These are phyloP conservation scores for Exophiala spinifera DNA, from an alignment of 2,329 filamentous ascomycete species.

Conservation along the genomic window DNA sequence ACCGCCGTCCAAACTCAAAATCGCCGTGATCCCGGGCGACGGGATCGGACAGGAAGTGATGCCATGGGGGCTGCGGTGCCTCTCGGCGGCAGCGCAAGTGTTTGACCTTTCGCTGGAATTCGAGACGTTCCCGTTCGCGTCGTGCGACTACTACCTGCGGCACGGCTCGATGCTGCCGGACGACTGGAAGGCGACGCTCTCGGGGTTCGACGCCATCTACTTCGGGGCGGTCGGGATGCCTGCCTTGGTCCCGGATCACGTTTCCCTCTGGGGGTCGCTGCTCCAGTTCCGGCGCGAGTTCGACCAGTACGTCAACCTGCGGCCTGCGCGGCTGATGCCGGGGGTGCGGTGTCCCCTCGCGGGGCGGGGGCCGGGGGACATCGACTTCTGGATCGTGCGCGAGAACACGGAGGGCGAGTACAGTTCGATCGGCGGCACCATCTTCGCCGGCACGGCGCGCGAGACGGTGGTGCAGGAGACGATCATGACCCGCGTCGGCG, in stretches of 20 bases:
- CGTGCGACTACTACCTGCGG: slow-evolving; percentile 48
- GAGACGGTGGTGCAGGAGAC: slow-evolving; percentile 97
- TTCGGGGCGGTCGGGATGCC: slow-evolving; percentile 56
- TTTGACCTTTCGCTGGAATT: slow-evolving; percentile 43
- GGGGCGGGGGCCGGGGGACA: slow-evolving; percentile 46
- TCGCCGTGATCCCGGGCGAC: slow-evolving; percentile 62
- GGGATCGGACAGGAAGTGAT: slow-evolving; percentile 65
- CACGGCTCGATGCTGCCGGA: slow-evolving; percentile 53
- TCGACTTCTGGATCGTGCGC: slow-evolving; percentile 69
- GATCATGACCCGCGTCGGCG: slow-evolving; percentile 87
- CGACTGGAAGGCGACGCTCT: slow-evolving; percentile 50
- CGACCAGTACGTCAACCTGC: slow-evolving; percentile 57
- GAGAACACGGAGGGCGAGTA: slow-evolving; percentile 99
- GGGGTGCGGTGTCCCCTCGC: slow-evolving; percentile 52
- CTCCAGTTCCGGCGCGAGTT: slow-evolving; percentile 55
- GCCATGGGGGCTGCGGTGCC: slow-evolving; percentile 41
- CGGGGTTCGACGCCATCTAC: slow-evolving; percentile 54
- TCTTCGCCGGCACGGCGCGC: slow-evolving; percentile 27
- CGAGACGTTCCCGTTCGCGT: slow-evolving; percentile 49
- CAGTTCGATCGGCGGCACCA: slow-evolving; percentile 67
- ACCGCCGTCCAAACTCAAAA: slow-evolving; percentile 25
- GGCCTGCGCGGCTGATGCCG: slow-evolving; percentile 52
- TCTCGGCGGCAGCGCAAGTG: slow-evolving; percentile 24
- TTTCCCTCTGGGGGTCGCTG: slow-evolving; percentile 56
- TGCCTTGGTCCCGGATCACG: slow-evolving; percentile 54